Conservation (phyloP, 2,329 filamentous ascomycete species). For the Diaporthe nobilis region DNA sequence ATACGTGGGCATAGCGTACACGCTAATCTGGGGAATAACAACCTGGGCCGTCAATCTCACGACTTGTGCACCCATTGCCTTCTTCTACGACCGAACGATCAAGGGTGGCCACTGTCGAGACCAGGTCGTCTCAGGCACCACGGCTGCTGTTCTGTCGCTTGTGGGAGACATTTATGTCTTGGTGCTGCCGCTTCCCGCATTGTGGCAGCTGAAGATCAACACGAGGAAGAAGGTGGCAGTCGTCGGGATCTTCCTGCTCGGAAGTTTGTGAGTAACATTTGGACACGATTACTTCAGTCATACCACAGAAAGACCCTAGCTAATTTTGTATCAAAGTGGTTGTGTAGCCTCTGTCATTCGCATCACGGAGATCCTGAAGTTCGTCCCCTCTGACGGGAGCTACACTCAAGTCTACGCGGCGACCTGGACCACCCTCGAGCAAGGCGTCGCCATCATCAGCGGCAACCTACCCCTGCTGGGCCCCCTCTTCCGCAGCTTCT, state of each 20-base stretch:
- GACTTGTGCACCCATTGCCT: constrained; percentile 42
- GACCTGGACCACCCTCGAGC: constrained; percentile 43
- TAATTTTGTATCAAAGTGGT: not conserved
- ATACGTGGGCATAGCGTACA: constrained; percentile 42
- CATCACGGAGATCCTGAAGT: constrained; percentile 34
- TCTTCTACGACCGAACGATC: constrained; percentile 44
- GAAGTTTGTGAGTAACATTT: constrained; percentile 33
- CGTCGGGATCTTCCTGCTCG: constrained; percentile 39
- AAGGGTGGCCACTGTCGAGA: constrained; percentile 40
- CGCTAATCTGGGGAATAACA: constrained; percentile 42
- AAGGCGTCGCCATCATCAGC: constrained; percentile 34
- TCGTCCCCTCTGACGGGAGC: constrained; percentile 35
- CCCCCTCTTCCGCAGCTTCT: constrained; percentile 39
- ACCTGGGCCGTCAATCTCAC: constrained; percentile 44
- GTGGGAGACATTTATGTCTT: constrained; percentile 32
- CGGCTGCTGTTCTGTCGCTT: constrained; percentile 41
- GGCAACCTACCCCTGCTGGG: constrained; percentile 37
- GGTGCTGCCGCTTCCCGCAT: constrained; percentile 3
- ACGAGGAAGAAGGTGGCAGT: constrained; percentile 36
- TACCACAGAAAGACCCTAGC: accelerated
- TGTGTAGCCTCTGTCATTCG: constrained; percentile 39
- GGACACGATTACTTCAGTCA: no score
- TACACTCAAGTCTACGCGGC: constrained; percentile 41
- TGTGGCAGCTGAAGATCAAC: constrained; percentile 38
- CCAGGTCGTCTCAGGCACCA: constrained; percentile 42